Percentiles rank a stretch among this genome's conserved stretches.
Evolutionary conservation across 1,284 basidiomycete species (phyloP).

Genomic region (Ceratobasidium sp.): DNA sequence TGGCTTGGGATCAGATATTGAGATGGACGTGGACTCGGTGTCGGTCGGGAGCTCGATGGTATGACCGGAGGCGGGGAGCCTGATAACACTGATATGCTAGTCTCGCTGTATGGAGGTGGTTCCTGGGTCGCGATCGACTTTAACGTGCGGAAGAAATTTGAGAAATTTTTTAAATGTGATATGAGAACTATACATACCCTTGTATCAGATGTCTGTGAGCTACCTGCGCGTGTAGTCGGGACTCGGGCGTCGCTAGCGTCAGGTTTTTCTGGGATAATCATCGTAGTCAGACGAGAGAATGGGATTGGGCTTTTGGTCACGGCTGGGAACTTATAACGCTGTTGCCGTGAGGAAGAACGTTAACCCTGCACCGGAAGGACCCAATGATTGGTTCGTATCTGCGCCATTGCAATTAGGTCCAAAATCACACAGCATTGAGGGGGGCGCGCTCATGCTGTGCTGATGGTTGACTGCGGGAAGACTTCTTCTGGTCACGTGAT

Average conservation of each 20-base stretch:
- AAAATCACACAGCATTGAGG: conserved; percentile 17
- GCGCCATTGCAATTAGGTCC: not conserved
- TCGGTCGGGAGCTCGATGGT: not conserved
- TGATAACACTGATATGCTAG: not conserved
- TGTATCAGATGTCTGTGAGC: conserved; percentile 15
- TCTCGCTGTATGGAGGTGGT: conserved; percentile 33
- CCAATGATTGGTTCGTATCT: not conserved
- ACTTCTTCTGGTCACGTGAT: not conserved
- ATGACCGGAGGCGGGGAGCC: conserved; percentile 7
- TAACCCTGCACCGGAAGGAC: not conserved
- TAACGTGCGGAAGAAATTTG: not conserved
- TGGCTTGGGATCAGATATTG: not conserved
- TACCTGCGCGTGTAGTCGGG: not conserved
- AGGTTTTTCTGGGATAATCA: conserved; percentile 38
- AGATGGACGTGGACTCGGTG: not conserved
- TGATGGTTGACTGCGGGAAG: conserved; percentile 1
- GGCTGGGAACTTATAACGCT: not conserved
- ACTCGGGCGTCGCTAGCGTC: not conserved
- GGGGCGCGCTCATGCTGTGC: not conserved
- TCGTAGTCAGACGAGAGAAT: conserved; percentile 4
- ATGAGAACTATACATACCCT: not conserved
- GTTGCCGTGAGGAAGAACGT: not conserved
- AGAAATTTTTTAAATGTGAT: not conserved
- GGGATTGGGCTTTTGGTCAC: not conserved
- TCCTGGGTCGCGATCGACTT: conserved; percentile 32